phyloP scores from a whole-genome alignment of 2,329 filamentous ascomycete species.

The Graphilbum fragrans region DNA sequence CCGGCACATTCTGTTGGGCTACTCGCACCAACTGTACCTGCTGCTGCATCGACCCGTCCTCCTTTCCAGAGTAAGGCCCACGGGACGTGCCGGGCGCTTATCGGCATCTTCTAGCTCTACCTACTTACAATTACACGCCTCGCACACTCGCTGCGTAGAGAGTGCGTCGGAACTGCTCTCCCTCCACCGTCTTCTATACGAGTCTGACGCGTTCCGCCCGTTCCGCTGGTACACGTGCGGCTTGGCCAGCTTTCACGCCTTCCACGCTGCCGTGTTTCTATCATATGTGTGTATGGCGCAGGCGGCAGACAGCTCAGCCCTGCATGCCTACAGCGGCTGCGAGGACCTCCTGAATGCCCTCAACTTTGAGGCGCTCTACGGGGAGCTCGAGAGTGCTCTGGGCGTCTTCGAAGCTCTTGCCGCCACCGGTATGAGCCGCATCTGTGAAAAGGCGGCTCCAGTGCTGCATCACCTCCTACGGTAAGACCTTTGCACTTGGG shows the following conservation, averaged over 20 bases:
- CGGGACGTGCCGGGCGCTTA: background rate
- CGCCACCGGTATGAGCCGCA: background rate
- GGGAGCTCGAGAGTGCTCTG: background rate
- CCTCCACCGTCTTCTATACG: background rate
- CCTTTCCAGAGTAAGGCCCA: background rate
- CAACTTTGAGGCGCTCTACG: background rate
- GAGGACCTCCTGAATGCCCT: background rate
- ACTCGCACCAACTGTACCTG: background rate
- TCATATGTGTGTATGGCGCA: background rate
- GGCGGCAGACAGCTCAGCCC: no score
- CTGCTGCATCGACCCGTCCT: background rate
- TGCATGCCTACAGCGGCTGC: no score
- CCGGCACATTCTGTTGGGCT: background rate
- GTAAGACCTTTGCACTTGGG: background rate
- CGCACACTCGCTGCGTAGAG: background rate
- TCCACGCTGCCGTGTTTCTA: background rate
- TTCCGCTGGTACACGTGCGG: background rate
- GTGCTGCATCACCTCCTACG: background rate
- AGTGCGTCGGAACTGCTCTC: background rate
- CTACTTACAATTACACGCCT: background rate
- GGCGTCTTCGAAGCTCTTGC: background rate
- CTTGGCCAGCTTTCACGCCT: background rate
- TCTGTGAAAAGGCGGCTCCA: background rate
- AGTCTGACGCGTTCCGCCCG: background rate
- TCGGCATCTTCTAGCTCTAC: background rate